Conservation (phyloP, 106 monocot species). For the Vanilla planifolia region DNA sequence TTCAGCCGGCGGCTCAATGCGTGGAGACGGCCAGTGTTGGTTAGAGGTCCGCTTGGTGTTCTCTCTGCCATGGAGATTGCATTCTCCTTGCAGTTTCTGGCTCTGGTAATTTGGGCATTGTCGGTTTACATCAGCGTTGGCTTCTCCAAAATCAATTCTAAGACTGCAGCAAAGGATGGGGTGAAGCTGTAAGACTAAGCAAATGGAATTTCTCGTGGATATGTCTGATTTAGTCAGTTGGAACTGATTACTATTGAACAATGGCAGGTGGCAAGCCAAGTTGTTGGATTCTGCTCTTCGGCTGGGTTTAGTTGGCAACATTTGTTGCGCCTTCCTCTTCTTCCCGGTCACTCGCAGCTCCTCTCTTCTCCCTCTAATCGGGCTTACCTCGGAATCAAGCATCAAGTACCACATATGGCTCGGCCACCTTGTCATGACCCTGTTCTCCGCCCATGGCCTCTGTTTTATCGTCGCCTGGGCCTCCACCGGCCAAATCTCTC, state of each 20-base stretch:
- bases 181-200: constrained; percentile 17
- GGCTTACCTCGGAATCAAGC: constrained; percentile 68
- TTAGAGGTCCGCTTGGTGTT: constrained; percentile 57
- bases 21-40: constrained; percentile 48
- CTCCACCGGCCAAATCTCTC: constrained; percentile 15
- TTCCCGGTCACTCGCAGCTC: constrained; percentile 66
- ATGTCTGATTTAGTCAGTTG: neutral
- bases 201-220: neutral
- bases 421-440: constrained; percentile 56
- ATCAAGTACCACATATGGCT: constrained; percentile 81
- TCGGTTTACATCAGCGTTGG: constrained; percentile 11
- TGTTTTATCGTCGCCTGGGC: constrained; percentile 51
- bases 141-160: constrained; percentile 17
- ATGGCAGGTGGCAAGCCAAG: constrained; percentile 59
- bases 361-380: constrained; percentile 52
- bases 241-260: neutral
- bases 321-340: constrained; percentile 71
- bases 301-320: constrained; percentile 38
- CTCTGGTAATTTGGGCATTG: constrained; percentile 57
- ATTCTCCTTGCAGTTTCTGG: constrained; percentile 51
- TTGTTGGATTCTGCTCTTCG: constrained; percentile 22
- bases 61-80: constrained; percentile 46
- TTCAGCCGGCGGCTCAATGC: constrained; percentile 14
- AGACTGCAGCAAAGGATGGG: neutral
- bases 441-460: constrained; percentile 50